These are phyloP conservation scores for Aureobasidium sp. DNA, from an alignment of 2,329 filamentous ascomycete species.

Conservation along the genomic window DNA sequence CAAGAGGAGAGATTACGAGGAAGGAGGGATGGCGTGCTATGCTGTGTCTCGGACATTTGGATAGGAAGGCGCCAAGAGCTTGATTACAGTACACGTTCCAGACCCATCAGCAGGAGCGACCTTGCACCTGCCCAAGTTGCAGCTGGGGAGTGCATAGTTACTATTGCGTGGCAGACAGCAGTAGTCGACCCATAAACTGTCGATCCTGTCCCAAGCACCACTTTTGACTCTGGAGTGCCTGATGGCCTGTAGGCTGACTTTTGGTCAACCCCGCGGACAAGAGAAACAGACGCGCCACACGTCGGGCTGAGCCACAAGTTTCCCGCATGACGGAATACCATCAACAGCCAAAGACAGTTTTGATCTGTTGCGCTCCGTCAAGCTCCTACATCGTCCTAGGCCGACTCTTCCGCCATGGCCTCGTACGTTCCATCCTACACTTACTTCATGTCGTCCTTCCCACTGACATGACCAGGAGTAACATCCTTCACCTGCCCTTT, in stretches of 20 bases:
- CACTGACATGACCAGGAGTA: conserved; percentile 25
- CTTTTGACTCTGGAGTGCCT: background rate
- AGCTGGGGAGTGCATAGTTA: background rate
- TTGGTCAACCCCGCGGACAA: background rate
- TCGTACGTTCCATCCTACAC: background rate
- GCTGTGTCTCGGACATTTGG: background rate
- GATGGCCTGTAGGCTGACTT: background rate
- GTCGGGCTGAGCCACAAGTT: background rate
- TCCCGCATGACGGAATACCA: background rate
- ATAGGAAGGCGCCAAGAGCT: background rate
- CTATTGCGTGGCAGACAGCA: no score
- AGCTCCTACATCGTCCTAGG: background rate
- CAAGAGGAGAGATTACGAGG: background rate
- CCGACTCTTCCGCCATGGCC: background rate
- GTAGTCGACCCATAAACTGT: background rate
- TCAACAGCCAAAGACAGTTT: background rate
- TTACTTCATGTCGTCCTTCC: background rate
- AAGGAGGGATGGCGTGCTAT: conserved; percentile 3
- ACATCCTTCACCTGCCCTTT: conserved; percentile 75
- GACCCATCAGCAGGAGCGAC: background rate
- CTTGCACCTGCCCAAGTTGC: background rate
- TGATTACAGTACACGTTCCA: conserved; percentile 3
- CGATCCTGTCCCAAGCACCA: background rate
- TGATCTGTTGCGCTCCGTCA: background rate
- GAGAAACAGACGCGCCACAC: background rate